Base-by-base conservation (phyloP, 2,329 filamentous ascomycete genomes). In the Daldinia sp. region DNA sequence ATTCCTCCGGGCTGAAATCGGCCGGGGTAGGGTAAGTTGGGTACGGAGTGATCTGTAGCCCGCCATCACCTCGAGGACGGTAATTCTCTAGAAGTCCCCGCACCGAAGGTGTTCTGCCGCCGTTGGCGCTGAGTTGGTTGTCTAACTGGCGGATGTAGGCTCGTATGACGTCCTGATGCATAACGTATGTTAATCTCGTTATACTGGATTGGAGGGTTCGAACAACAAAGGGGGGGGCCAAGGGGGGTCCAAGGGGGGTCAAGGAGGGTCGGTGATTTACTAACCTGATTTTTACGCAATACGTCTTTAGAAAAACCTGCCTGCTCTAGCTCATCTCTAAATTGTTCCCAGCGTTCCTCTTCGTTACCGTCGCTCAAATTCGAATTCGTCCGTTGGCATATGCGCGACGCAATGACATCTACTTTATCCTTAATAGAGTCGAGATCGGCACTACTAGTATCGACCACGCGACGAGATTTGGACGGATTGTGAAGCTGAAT, bases 61-160 rank as follows among this genome's bases (percentile, higher is more conserved):
- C 71, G 47, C 71, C 70, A 56, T 78, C 76, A 32, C 78, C 77
- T 41, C 47, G 45, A 11, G 71, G 61, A 10, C 66, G 45, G 51
- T 75, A 73, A 19, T 66, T 58, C 66, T 83, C 82, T n/a, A 87
- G 77, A 8, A 87, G 77, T 0, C 84, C 83, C 56, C 84, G 81
- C 11, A 85, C 79, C 1, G 83, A 82, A 2, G 83, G 82, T 10
- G 80, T 80, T 30, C 76, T 74, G 23, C 79, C 80, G 19, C 77
- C 79, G 35, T 79, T 78, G 10, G 76, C 71, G n/a, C 75, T 73
- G 32, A 78, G 77, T 56, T 82, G 78, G 37, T 84, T 80, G 64
- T 87, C 83, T 63, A 88, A 80, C 69, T 86, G 83, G 32, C 84
- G 83, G 39, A 89, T 87, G 69, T 89, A 88, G 17, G 86, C 85